These are phyloP conservation scores for Tieghemiomyces parasiticus DNA, from an alignment of 192 early-diverging fungal genomes.

Conservation along the genomic window DNA sequence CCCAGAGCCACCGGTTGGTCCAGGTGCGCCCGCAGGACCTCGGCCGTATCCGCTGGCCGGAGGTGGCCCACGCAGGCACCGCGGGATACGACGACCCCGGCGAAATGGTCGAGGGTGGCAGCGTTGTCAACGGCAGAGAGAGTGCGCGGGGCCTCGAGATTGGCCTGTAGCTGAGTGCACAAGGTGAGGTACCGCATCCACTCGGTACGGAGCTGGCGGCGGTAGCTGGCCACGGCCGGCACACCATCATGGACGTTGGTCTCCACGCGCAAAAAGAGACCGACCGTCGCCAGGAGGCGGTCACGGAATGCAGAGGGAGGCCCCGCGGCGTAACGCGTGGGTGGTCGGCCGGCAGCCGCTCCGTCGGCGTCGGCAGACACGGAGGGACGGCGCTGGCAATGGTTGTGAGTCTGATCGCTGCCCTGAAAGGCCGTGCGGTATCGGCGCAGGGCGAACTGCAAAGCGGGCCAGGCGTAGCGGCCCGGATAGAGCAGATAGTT, in stretches of 20 bases:
- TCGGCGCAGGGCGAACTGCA: constrained; percentile 20
- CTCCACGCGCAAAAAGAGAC: constrained; percentile 18
- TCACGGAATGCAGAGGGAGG: constrained; percentile 18
- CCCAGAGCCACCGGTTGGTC: constrained; percentile 14
- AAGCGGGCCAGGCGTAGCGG: constrained; percentile 22
- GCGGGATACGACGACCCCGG: constrained; percentile 12
- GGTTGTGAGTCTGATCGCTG: too few relatives aligned
- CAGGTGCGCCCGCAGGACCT: constrained; percentile 4
- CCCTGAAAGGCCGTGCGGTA: constrained; percentile 20
- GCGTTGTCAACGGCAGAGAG: constrained; percentile 19
- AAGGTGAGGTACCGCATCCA: constrained; percentile 32
- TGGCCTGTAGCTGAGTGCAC: constrained; percentile 25
- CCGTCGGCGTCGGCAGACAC: constrained; percentile 11
- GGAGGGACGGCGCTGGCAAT: too few relatives aligned
- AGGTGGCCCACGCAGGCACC: constrained; percentile 17
- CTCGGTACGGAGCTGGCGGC: constrained; percentile 22
- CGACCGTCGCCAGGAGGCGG: constrained; percentile 18
- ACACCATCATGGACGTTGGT: constrained; percentile 13
- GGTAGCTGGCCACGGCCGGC: constrained; percentile 17
- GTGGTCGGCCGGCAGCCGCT: background rate
- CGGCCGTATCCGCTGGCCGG: constrained; percentile 22
- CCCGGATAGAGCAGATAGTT: constrained; percentile 24
- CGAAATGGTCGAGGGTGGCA: constrained; percentile 19
- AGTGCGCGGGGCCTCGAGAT: constrained; percentile 16
- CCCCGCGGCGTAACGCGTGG: constrained; percentile 14